Evolutionary conservation across 148 eudicot genomes (phyloP).

Genomic region (Rhododendron mucronatum): DNA sequence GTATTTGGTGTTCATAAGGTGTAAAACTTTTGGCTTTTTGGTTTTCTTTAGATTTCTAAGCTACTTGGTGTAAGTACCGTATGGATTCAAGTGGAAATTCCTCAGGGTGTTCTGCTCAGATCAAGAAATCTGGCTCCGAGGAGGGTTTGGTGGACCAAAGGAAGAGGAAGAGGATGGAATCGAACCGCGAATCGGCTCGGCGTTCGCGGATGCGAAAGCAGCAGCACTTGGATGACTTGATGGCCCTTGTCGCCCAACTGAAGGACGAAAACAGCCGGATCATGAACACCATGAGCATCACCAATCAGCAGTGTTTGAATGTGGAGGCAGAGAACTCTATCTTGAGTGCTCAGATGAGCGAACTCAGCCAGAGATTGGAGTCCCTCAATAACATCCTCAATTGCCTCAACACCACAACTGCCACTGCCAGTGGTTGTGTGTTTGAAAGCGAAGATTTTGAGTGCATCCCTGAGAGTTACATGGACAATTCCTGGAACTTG

Average conservation of each 20-base stretch:
- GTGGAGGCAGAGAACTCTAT: constrained; percentile 66
- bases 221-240: constrained; percentile 39
- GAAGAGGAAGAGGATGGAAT: constrained; percentile 56
- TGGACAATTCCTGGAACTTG: constrained; percentile 36
- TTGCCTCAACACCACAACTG: constrained; percentile 24
- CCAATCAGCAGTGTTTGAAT: constrained; percentile 37
- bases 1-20: not conserved
- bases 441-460: not conserved
- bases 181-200: constrained; percentile 52
- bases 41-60: not conserved
- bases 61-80: not conserved
- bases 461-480: constrained; percentile 1
- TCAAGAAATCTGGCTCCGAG: constrained; percentile 49
- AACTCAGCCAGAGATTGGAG: constrained; percentile 56
- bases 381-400: constrained; percentile 52
- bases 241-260: constrained; percentile 29
- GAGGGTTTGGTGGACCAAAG: constrained; percentile 55
- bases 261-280: constrained; percentile 45
- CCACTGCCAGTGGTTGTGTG: not conserved
- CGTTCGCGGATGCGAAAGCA: constrained; percentile 39
- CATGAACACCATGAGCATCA: constrained; percentile 21
- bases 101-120: constrained; percentile 17
- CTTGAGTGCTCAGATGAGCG: constrained; percentile 54
- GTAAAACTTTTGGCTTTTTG: no score
- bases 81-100: constrained; percentile 60